These are phyloP conservation scores for Pyrus pyrifolia DNA, from an alignment of 306 rosid species.

Conservation along the genomic window DNA sequence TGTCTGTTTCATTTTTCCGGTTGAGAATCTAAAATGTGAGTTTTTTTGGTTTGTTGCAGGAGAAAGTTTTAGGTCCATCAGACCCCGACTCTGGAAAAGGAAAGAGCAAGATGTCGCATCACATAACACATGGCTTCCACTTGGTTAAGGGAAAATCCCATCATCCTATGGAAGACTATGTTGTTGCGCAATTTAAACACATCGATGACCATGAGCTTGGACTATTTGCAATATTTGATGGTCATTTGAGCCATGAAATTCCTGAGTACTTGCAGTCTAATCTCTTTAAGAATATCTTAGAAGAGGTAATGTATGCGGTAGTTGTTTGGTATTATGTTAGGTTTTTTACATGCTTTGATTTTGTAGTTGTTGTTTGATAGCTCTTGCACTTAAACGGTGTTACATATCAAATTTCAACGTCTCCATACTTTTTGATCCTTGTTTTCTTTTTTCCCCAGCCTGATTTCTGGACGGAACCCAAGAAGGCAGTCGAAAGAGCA, in stretches of 20 bases:
- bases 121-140: slow-evolving; percentile 76
- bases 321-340: not conserved
- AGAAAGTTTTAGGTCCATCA: slow-evolving; percentile 64
- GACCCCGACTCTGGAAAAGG: slow-evolving; percentile 95
- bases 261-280: slow-evolving; percentile 65
- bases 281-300: slow-evolving; percentile 71
- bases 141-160: slow-evolving; percentile 74
- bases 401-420: not conserved
- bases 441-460: slow-evolving; percentile 33
- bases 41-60: slow-evolving; percentile 41
- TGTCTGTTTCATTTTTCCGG: not conserved
- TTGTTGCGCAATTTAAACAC: slow-evolving; percentile 76
- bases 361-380: not conserved
- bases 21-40: slow-evolving; percentile 9
- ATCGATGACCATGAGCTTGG: slow-evolving; percentile 74
- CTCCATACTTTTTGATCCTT: not conserved
- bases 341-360: not conserved
- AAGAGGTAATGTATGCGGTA: slow-evolving; percentile 47
- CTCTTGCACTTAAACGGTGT: not conserved
- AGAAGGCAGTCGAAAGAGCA: slow-evolving; percentile 60
- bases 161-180: slow-evolving; percentile 88
- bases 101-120: slow-evolving; percentile 85
- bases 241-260: slow-evolving; percentile 77
- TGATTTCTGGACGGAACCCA: slow-evolving; percentile 71
- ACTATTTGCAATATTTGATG: slow-evolving; percentile 90